Evolutionary conservation across 2,329 filamentous ascomycete genomes (phyloP).

Genomic region (Trichoderma hamatum): DNA sequence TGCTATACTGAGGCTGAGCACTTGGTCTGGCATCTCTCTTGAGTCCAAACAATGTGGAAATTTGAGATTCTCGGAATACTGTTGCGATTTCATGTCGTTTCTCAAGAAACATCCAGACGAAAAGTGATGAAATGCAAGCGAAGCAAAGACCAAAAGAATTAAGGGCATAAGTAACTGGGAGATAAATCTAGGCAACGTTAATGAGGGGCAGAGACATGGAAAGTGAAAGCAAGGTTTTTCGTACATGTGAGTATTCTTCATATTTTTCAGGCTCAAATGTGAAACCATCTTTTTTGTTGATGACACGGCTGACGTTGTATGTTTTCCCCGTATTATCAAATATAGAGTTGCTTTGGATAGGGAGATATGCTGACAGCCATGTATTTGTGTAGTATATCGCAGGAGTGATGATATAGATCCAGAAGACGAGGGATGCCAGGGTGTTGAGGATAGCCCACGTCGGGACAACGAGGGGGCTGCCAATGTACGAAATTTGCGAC

Average conservation of each 20-base stretch:
- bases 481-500: conserved; percentile 44
- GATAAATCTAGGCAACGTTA: conserved; percentile 41
- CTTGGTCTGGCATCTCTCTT: not conserved
- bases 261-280: conserved; percentile 54
- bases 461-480: conserved; percentile 45
- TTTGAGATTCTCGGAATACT: conserved; percentile 10
- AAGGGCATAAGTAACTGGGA: conserved; percentile 48
- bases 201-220: not conserved
- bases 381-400: conserved; percentile 53
- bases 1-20: conserved; percentile 29
- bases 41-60: conserved; percentile 16
- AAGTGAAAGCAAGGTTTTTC: not conserved
- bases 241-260: conserved; percentile 53
- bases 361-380: conserved; percentile 56
- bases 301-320: conserved; percentile 54
- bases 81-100: conserved; percentile 34
- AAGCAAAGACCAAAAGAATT: conserved; percentile 58
- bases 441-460: conserved; percentile 53
- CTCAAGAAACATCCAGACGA: conserved; percentile 39
- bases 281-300: conserved; percentile 46
- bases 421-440: conserved; percentile 51
- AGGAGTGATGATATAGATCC: conserved; percentile 49
- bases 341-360: conserved; percentile 54
- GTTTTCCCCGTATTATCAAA: conserved; percentile 55
- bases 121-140: conserved; percentile 49